phyloP scores from a whole-genome alignment of 2,329 filamentous ascomycete genomes.

The Nigrospora osmanthi region DNA sequence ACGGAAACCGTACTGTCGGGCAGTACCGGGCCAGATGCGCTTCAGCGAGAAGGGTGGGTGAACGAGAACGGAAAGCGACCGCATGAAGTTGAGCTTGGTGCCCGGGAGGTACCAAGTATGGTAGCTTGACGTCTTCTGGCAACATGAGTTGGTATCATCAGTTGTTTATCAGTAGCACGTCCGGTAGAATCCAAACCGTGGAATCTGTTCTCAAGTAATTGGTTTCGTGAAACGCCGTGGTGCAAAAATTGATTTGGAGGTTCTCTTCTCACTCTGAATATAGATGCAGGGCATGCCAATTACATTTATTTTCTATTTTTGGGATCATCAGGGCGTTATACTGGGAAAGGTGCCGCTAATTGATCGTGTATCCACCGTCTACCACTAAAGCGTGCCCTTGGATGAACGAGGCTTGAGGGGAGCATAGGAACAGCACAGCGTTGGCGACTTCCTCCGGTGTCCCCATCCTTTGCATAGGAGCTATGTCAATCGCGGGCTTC shows the following conservation, averaged over 20 bases:
- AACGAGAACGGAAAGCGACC: neutral
- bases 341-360: slow-evolving; percentile 13
- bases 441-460: slow-evolving; percentile 40
- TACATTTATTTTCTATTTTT: no score
- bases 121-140: neutral
- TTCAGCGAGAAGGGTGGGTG: no score
- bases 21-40: no score
- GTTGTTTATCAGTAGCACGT: no score
- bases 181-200: no score
- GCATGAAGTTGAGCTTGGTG: neutral
- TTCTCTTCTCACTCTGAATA: no score
- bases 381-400: slow-evolving; percentile 44
- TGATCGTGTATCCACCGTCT: slow-evolving; percentile 45
- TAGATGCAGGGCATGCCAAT: no score
- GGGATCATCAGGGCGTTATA: neutral
- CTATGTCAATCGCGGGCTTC: slow-evolving; percentile 33
- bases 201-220: no score
- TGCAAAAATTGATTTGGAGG: no score
- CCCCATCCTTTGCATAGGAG: slow-evolving; percentile 44
- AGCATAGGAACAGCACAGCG: slow-evolving; percentile 40
- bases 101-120: neutral
- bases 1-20: no score
- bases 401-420: slow-evolving; percentile 39
- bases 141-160: no score
- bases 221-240: no score